These are phyloP conservation scores for Cladosporium sp. DNA, from an alignment of 2,329 filamentous ascomycete species.

Conservation along the genomic window DNA sequence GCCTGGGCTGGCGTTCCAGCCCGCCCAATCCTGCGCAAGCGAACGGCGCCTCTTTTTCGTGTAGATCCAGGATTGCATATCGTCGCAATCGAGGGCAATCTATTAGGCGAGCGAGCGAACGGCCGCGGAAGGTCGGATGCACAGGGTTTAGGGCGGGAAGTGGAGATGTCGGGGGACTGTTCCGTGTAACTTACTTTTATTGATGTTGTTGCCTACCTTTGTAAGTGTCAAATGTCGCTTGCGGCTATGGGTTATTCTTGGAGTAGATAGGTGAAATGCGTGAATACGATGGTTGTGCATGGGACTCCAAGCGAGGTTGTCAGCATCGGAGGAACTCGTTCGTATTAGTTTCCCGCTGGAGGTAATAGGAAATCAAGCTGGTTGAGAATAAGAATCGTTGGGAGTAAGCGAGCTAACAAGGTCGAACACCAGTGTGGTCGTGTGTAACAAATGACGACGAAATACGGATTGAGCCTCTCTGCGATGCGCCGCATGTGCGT, in stretches of 20 bases:
- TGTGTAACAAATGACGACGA: neutral
- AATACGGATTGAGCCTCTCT: neutral
- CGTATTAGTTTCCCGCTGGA: neutral
- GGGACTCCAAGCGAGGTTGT: neutral
- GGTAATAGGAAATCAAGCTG: neutral
- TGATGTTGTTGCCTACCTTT: neutral
- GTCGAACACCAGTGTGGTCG: neutral
- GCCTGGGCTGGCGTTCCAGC: neutral
- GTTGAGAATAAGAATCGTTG: neutral
- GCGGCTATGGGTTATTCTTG: neutral
- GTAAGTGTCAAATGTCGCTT: neutral
- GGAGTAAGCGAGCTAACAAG: neutral
- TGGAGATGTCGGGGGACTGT: constrained; percentile 9
- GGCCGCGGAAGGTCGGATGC: neutral
- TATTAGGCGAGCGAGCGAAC: neutral
- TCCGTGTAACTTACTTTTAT: neutral
- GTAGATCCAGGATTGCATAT: constrained; percentile 5
- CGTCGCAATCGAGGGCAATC: neutral
- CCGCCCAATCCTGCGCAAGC: neutral
- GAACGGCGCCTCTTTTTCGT: neutral
- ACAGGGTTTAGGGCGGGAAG: neutral
- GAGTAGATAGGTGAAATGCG: neutral
- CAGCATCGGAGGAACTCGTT: neutral
- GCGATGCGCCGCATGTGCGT: neutral
- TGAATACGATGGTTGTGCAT: neutral